Base-by-base conservation (phyloP, 139 green algal species). In the Chlorella sorokiniana region DNA sequence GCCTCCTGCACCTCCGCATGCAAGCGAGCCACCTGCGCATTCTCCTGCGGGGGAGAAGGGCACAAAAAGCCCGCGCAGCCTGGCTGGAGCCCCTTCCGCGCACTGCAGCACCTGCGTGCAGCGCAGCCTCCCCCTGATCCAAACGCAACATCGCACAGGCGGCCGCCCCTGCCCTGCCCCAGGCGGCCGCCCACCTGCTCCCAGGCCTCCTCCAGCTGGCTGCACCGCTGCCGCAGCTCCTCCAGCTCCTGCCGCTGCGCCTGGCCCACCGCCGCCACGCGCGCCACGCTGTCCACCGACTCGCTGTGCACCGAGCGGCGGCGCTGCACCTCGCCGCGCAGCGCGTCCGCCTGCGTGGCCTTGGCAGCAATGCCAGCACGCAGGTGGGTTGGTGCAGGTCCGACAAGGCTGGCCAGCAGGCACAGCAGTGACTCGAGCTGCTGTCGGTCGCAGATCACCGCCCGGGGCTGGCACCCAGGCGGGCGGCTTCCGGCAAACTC, bases 181-280 rank as follows among this genome's bases (percentile, higher is more conserved):
- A n/a, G n/a, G n/a, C n/a, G n/a, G n/a, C n/a, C n/a, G n/a, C n/a
- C n/a, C n/a, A 77, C 70, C 70, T 79, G 73, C 25, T 79, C 73
- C 54, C 59, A 52, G 1, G 73, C 59, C 42, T 59, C 29, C 5
- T 44, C 40, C 23, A 81, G 75, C 40, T 62, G 75, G 8, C n/a
- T 38, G 40, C 42, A 9, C 59, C 18, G 56, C 56, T 71, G 75
- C 41, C 75, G 75, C 75, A 81, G 41, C 40, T 81, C 75, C 59
- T 81, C 75, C 3, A 62, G 56, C 59, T 81, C 75, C 75, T 70
- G 59, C 59, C 62, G 41, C 40, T 81, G 75, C 59, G 62, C 59
- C 59, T 81, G 40, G 59, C 75, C 61, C 23, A 81, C 75, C 4
- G 73, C 73, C 73, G 69, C 54, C 73, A 78, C 18, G 40, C 75